phyloP scores from a whole-genome alignment of 2,329 filamentous ascomycete species.

The Cephalotrichum gorgonifer region DNA sequence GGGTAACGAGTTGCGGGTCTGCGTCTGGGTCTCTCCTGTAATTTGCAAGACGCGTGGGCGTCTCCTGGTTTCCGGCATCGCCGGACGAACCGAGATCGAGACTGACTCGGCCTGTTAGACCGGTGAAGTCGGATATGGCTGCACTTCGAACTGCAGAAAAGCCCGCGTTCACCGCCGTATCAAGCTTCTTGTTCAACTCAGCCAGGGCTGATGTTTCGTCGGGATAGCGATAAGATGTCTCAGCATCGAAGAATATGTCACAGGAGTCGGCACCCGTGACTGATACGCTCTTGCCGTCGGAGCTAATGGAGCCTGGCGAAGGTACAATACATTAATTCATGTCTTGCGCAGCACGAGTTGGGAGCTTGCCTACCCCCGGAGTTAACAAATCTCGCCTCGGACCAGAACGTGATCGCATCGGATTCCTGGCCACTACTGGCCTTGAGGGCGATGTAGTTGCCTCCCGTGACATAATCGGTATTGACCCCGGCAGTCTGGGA shows the following conservation, averaged over 20 bases:
- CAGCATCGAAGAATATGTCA: conserved; percentile 16
- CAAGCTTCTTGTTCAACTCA: conserved; percentile 14
- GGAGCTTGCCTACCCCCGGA: conserved; percentile 9
- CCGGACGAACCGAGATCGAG: conserved; percentile 10
- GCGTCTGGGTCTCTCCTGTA: conserved; percentile 8
- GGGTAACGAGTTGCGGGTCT: conserved; percentile 16
- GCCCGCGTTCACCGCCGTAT: conserved; percentile 9
- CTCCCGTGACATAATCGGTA: conserved; percentile 8
- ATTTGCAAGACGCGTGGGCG: too few species aligned
- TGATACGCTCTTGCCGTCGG: conserved; percentile 9
- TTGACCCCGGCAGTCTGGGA: conserved; percentile 9
- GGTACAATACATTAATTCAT: background rate
- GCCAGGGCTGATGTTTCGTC: conserved; percentile 11
- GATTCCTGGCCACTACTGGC: conserved; percentile 13
- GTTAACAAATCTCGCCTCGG: conserved; percentile 9
- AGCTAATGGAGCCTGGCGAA: conserved; percentile 6
- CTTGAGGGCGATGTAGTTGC: conserved; percentile 13
- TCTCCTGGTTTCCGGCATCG: too few species aligned
- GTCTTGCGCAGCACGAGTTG: too few species aligned
- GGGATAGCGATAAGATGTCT: conserved; percentile 15
- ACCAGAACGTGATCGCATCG: conserved; percentile 14
- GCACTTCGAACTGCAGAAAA: conserved; percentile 11
- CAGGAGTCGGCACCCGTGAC: conserved; percentile 13
- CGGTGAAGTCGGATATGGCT: conserved; percentile 13
- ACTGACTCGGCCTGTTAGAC: conserved; percentile 12